Percentiles rank a stretch among this genome's conserved stretches.
These are phyloP conservation scores for Papilionanthe hybrid DNA, from an alignment of 116 monocot species.

Conservation along the genomic window DNA sequence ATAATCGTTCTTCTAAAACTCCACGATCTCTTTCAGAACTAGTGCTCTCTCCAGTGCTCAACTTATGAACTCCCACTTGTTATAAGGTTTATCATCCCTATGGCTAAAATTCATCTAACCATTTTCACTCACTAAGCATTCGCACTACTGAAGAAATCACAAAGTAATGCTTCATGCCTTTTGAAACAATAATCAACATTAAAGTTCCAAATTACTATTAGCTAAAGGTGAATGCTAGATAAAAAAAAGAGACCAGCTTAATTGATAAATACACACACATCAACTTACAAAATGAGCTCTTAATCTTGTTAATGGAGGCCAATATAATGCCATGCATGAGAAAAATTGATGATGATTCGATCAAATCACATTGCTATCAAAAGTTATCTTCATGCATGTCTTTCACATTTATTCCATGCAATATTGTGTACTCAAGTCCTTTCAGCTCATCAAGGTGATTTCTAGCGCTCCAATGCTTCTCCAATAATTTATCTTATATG, in stretches of 20 bases:
- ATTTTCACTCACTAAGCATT: not conserved
- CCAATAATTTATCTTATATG: not conserved
- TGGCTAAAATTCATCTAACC: constrained; percentile 31
- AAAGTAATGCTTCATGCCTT: constrained; percentile 23
- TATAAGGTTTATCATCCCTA: constrained; percentile 23
- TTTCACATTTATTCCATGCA: constrained; percentile 27
- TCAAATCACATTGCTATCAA: constrained; percentile 25
- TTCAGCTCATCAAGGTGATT: constrained; percentile 20
- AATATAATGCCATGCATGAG: constrained; percentile 32
- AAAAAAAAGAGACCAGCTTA: too few species aligned
- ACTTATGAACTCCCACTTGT: constrained; percentile 17
- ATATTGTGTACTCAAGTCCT: constrained; percentile 5
- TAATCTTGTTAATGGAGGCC: not conserved
- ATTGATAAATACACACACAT: too few species aligned
- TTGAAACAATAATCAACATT: too few species aligned
- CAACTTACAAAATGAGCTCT: constrained; percentile 23
- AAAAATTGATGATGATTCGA: constrained; percentile 39
- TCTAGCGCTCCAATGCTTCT: constrained; percentile 15
- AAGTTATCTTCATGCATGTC: constrained; percentile 20
- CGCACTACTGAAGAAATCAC: constrained; percentile 21
- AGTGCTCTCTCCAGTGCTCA: constrained; percentile 17
- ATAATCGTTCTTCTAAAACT: constrained; percentile 21
- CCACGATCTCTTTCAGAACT: constrained; percentile 10
- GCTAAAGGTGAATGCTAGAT: too few species aligned
- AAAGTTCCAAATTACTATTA: too few species aligned